phyloP scores from a whole-genome alignment of 495 filamentous ascomycete genomes.

The Polyplosphaeria fusca region DNA sequence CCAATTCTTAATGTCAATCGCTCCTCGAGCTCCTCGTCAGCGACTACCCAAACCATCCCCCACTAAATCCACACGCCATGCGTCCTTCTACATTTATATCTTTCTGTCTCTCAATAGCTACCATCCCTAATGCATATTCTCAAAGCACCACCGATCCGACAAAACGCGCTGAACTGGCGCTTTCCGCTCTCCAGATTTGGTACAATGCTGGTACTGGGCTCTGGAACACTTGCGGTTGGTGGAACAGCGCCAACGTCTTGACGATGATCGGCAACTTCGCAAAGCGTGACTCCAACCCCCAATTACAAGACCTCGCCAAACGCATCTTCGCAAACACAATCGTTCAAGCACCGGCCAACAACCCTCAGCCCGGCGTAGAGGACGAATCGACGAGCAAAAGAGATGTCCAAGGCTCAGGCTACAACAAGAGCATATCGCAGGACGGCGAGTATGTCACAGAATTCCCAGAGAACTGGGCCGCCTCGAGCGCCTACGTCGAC shows the following conservation, averaged over 20 bases:
- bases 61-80: no score
- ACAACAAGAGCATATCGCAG: conserved; percentile 2
- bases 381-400: not conserved
- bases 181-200: conserved; percentile 54
- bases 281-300: conserved; percentile 39
- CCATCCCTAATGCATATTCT: conserved; percentile 9
- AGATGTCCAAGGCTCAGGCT: conserved; percentile 2
- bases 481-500: not conserved
- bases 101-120: not conserved
- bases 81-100: no score
- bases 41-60: no score
- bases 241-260: conserved; percentile 71
- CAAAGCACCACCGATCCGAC: conserved; percentile 30
- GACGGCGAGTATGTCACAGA: not conserved
- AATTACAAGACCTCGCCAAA: conserved; percentile 17
- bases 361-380: conserved; percentile 28
- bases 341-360: conserved; percentile 37
- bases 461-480: conserved; percentile 8
- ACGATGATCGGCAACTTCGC: conserved; percentile 63
- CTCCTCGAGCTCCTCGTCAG: no score
- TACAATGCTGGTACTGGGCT: conserved; percentile 61
- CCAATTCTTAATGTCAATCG: no score
- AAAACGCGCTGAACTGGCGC: conserved; percentile 53
- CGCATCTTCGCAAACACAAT: conserved; percentile 42
- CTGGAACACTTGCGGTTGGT: conserved; percentile 69